Conservation (phyloP, 305 asterid genomes). For the Fraxinus latifolia region DNA sequence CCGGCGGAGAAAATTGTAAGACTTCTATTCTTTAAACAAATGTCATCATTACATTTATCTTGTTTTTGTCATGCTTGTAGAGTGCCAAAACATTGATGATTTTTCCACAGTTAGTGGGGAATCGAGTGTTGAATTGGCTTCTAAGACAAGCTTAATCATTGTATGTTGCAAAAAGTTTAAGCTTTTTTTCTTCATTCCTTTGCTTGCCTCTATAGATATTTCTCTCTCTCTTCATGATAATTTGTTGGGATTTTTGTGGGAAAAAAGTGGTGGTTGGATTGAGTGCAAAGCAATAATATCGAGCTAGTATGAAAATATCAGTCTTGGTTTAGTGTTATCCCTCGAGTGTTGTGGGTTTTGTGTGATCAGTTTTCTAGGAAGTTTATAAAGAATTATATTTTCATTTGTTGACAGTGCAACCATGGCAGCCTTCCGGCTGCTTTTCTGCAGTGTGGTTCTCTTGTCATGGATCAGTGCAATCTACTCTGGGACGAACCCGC, state of each 20-base stretch:
- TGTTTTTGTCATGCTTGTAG: slow-evolving; percentile 31
- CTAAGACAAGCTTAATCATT: slow-evolving; percentile 55
- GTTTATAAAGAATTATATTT: background rate
- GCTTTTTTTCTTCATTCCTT: background rate
- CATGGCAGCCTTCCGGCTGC: slow-evolving; percentile 49
- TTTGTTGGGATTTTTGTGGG: slow-evolving; percentile 7
- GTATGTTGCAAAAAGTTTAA: slow-evolving; percentile 10
- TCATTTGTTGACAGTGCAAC: slow-evolving; percentile 11
- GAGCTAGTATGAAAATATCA: slow-evolving; percentile 21
- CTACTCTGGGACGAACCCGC: slow-evolving; percentile 45
- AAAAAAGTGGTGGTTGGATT: slow-evolving; percentile 31
- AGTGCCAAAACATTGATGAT: slow-evolving; percentile 33
- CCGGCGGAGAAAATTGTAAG: slow-evolving; percentile 8
- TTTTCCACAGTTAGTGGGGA: slow-evolving; percentile 9
- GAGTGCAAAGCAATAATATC: slow-evolving; percentile 34
- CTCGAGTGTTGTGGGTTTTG: slow-evolving; percentile 14
- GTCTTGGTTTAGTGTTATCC: slow-evolving; percentile 10
- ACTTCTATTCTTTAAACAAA: slow-evolving; percentile 14
- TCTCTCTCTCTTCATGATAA: background rate
- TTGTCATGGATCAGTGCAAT: slow-evolving; percentile 12
- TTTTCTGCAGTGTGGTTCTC: slow-evolving; percentile 32
- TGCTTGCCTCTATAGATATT: background rate
- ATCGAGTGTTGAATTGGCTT: slow-evolving; percentile 36
- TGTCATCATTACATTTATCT: slow-evolving; percentile 18
- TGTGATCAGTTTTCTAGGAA: background rate